Conservation (phyloP, 1,284 basidiomycete species). For the Malassezia globosa region DNA sequence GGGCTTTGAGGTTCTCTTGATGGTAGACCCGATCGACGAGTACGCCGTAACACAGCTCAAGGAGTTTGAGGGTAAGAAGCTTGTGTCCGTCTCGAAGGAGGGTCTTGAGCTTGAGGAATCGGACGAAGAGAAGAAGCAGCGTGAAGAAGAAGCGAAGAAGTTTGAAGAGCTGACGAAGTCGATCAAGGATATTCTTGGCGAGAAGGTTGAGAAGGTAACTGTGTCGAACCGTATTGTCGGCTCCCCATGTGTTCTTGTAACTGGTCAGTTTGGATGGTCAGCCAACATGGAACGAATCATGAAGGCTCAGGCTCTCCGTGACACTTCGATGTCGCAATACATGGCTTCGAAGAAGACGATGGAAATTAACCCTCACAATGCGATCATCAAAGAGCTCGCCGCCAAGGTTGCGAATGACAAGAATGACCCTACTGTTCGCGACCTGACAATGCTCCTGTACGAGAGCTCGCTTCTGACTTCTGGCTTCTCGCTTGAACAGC, state of each 20-base stretch:
- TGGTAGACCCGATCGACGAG: conserved; percentile 65
- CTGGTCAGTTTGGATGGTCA: conserved; percentile 98
- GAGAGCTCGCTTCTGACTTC: conserved; percentile 74
- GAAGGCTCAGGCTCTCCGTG: conserved; percentile 97
- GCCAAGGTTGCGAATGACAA: conserved; percentile 90
- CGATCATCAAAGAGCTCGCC: conserved; percentile 92
- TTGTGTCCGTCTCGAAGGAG: conserved; percentile 96
- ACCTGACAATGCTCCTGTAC: conserved; percentile 87
- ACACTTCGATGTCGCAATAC: conserved; percentile 97
- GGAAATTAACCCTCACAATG: conserved; percentile 87
- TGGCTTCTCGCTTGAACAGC: conserved; percentile 82
- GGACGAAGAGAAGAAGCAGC: conserved; percentile 85
- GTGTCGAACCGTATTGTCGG: conserved; percentile 70
- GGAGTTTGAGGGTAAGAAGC: conserved; percentile 98
- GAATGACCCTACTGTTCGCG: conserved; percentile 85
- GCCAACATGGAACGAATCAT: conserved; percentile 99
- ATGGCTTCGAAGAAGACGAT: conserved; percentile 91
- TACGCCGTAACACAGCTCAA: conserved; percentile 76
- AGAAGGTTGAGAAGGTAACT: conserved; percentile 99
- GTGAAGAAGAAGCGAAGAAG: conserved; percentile 75
- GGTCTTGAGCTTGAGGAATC: conserved; percentile 98
- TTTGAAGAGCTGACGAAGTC: conserved; percentile 82
- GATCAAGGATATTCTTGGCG: conserved; percentile 96
- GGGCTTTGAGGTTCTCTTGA: conserved; percentile 94
- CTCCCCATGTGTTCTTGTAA: conserved; percentile 55